Conservation (phyloP, 331 rosid genomes). For the Malus hybrid region DNA sequence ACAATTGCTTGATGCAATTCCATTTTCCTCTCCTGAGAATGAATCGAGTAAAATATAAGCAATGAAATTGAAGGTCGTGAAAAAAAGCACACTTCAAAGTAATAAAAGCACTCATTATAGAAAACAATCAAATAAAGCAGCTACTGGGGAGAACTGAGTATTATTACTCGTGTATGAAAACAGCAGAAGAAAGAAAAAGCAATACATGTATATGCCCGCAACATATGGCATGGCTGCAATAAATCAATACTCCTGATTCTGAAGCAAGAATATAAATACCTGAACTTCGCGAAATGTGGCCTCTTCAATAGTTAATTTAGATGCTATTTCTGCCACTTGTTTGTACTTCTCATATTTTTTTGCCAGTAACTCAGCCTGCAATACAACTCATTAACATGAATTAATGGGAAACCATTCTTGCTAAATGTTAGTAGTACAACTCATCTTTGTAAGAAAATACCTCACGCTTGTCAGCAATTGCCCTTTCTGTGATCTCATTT, state of each 20-base stretch:
- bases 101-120: not conserved
- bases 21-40: conserved; percentile 63
- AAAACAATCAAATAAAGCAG: not conserved
- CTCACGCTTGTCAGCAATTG: conserved; percentile 90
- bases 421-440: not conserved
- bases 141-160: not conserved
- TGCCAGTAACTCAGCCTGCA: conserved; percentile 71
- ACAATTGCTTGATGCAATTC: conserved; percentile 91
- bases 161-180: not conserved
- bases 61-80: not conserved
- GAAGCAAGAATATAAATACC: conserved; percentile 33
- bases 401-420: conserved; percentile 14
- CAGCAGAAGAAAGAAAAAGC: not conserved
- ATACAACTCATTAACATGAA: conserved; percentile 11
- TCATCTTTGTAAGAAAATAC: conserved; percentile 27
- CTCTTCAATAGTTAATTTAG: conserved; percentile 85
- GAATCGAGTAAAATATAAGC: conserved; percentile 13
- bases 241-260: not conserved
- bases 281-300: conserved; percentile 87
- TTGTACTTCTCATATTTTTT: conserved; percentile 92
- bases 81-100: not conserved
- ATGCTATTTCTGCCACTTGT: conserved; percentile 90
- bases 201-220: not conserved
- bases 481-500: conserved; percentile 96
- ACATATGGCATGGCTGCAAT: not conserved